A percentile compares a stretch with the other conserved stretches of the same genome.
Conservation (phyloP, 2,329 filamentous ascomycete species). For the Zymoseptoria brevis region DNA sequence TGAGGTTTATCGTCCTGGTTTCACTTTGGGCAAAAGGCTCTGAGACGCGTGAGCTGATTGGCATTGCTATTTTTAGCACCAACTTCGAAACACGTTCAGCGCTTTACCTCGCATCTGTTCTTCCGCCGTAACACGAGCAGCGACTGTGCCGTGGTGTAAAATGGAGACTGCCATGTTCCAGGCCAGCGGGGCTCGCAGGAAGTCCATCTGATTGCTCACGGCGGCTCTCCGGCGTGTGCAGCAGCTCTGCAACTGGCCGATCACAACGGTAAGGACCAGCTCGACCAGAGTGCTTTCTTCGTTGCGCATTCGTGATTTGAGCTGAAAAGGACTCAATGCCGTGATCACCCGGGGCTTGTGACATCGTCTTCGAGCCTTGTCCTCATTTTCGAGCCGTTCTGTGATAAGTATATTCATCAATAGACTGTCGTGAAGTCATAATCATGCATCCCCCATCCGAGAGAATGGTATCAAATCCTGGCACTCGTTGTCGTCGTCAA, state of each 20-base stretch:
- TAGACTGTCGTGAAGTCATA: background rate
- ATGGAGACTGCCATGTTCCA: background rate
- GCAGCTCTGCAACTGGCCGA: too few relatives aligned
- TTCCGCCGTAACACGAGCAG: background rate
- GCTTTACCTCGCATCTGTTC: background rate
- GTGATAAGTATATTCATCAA: background rate
- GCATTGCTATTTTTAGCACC: background rate
- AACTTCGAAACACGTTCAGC: background rate
- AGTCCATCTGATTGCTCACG: too few relatives aligned
- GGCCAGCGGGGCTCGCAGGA: background rate
- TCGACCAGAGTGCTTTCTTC: too few relatives aligned
- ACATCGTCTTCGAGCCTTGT: background rate
- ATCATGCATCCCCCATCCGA: background rate
- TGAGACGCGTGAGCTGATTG: background rate
- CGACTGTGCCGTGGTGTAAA: background rate
- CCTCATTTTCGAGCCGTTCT: background rate
- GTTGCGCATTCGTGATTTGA: too few relatives aligned
- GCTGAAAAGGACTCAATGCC: too few relatives aligned
- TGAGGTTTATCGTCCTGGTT: background rate
- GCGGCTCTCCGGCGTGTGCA: too few relatives aligned
- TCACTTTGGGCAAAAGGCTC: background rate
- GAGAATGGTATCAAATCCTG: constrained; percentile 3
- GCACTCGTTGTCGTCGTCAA: constrained; percentile 2
- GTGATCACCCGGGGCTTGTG: background rate
- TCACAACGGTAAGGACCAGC: too few relatives aligned